Evolutionary conservation across 176 grass and related monocot species (phyloP).

Genomic region (Lolium multiflorum): DNA sequence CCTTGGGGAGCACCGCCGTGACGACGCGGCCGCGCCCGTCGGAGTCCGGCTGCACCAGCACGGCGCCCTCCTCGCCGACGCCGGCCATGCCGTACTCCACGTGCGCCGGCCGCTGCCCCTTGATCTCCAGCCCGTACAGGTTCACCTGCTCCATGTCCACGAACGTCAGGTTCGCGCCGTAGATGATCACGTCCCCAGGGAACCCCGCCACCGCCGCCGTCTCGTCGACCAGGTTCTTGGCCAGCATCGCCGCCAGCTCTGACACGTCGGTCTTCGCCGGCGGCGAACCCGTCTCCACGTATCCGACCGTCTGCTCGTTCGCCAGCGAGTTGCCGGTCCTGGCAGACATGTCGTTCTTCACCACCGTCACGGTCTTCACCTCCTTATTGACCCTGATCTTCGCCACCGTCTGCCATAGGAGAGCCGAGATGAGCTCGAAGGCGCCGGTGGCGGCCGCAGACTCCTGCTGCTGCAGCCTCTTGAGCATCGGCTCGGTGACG

Average conservation of each 20-base stretch:
- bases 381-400: slow-evolving; percentile 57
- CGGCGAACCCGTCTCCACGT: slow-evolving; percentile 54
- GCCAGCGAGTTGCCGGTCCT: slow-evolving; percentile 53
- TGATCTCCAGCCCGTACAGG: slow-evolving; percentile 74
- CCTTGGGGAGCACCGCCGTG: slow-evolving; percentile 65
- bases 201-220: slow-evolving; percentile 57
- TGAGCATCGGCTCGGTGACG: slow-evolving; percentile 49
- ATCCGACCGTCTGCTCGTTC: slow-evolving; percentile 71
- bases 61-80: slow-evolving; percentile 75
- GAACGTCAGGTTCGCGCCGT: slow-evolving; percentile 85
- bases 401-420: slow-evolving; percentile 76
- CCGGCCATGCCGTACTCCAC: slow-evolving; percentile 84
- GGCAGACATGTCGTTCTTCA: slow-evolving; percentile 38
- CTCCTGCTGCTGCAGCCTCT: slow-evolving; percentile 44
- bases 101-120: slow-evolving; percentile 64
- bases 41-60: slow-evolving; percentile 74
- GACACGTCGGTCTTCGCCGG: slow-evolving; percentile 59
- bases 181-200: slow-evolving; percentile 64
- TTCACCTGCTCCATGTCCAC: slow-evolving; percentile 80
- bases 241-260: slow-evolving; percentile 79
- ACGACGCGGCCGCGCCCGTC: slow-evolving; percentile 57
- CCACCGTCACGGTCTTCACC: slow-evolving; percentile 63
- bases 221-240: slow-evolving; percentile 60
- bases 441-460: slow-evolving; percentile 5
- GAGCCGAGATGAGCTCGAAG: slow-evolving; percentile 80